These are phyloP conservation scores for Ananas comosus DNA, from an alignment of 176 grass and related monocot genomes.

Conservation along the genomic window DNA sequence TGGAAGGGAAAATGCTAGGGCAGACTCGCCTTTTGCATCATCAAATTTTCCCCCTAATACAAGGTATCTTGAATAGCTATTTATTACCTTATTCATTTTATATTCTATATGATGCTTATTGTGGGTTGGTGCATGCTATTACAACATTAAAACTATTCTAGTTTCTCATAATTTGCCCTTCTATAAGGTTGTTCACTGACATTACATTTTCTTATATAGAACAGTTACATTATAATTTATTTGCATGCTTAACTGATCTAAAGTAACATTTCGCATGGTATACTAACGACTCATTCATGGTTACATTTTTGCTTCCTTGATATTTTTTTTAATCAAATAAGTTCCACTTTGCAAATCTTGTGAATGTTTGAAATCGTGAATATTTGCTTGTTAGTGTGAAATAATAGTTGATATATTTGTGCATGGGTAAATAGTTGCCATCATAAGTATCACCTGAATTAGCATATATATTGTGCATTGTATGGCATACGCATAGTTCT, in stretches of 20 bases:
- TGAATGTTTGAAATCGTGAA: too few relatives aligned
- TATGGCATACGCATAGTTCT: too few relatives aligned
- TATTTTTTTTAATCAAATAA: not conserved
- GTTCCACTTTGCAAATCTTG: not conserved
- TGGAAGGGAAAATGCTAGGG: constrained; percentile 39
- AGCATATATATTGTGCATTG: too few relatives aligned
- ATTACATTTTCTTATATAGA: not conserved
- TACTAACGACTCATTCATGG: not conserved
- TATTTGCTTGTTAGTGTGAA: too few relatives aligned
- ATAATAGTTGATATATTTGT: too few relatives aligned
- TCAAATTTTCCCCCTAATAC: constrained; percentile 53
- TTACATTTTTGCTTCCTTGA: not conserved
- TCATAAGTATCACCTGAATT: too few relatives aligned
- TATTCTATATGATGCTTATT: not conserved
- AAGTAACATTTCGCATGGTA: not conserved
- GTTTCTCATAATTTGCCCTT: too few relatives aligned
- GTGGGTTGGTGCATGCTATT: not conserved
- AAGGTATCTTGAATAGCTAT: constrained; percentile 30
- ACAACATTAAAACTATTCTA: not conserved
- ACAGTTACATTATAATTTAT: not conserved
- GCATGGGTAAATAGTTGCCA: too few relatives aligned
- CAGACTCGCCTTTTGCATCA: constrained; percentile 49
- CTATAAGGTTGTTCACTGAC: not conserved
- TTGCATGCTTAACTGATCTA: not conserved
- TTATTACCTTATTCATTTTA: too few relatives aligned